Evolutionary conservation across 257 asterid genomes (phyloP), one percentile per base, ranked within the genome.

Genomic region (Galeopsis tetrahit): DNA sequence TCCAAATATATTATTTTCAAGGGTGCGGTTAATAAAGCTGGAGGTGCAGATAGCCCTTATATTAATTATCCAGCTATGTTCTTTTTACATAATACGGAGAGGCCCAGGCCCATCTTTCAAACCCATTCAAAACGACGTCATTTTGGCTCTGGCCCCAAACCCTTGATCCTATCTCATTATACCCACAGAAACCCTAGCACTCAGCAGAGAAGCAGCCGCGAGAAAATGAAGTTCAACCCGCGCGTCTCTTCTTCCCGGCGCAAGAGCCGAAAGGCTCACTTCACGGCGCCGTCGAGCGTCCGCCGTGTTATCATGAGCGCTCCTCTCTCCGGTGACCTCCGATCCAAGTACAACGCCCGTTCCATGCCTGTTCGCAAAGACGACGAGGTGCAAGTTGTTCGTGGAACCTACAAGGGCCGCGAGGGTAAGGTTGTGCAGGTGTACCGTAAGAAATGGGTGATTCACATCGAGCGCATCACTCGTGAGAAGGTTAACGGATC

Each of bases 401-500:
- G 91, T 0, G 96, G 96, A 0, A 89, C 96, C 68, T 89, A 83
- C 86, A 87, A 85, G 73, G 93, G 91, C 6, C 88, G 96, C 13
- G 93, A 89, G 42, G 93, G 96, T 0, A 89, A 89, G 72, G 82
- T 87, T 2, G 87, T 83, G 33, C 91, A 87, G 48, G 96, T 87
- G 2, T 89, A 89, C 81, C 88, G 93, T 1, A 87, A 85, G 85
- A 87, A 87, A 52, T 89, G 96, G 96, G 96, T 89, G 1, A 87
- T 87, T 73, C 93, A 87, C 75, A 80, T 89, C 60, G 93, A 89
- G 71, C 85, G 93, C 33, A 89, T 89, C 60, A 89, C 96, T 1
- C 79, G 96, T 3, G 96, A 89, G 93, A 89, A 87, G 76, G 90
- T 85, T 15, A 89, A 89, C 43, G 93, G 93, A 8, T 83, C 93